Percentiles rank a stretch among this genome's conserved stretches.
phyloP scores from a whole-genome alignment of 192 early-diverging fungal genomes.

The Spinellus fusiger region DNA sequence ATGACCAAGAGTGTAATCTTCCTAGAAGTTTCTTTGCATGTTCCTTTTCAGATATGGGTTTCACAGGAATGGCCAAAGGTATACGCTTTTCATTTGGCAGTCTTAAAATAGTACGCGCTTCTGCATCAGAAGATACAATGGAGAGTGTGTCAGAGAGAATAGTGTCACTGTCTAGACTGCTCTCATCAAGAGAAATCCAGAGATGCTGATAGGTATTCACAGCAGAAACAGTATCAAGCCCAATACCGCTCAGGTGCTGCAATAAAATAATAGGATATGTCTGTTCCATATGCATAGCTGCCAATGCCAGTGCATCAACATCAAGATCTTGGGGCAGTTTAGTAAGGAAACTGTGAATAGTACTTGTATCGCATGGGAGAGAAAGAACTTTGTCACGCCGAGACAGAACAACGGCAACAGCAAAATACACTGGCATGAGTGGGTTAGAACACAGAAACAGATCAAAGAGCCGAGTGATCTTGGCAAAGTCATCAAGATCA shows the following conservation, averaged over 20 bases:
- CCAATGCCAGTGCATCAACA: slow-evolving; percentile 29
- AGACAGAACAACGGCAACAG: slow-evolving; percentile 41
- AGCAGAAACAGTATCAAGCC: slow-evolving; percentile 32
- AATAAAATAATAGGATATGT: slow-evolving; percentile 30
- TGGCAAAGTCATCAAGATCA: slow-evolving; percentile 37
- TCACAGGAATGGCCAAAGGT: too few species aligned
- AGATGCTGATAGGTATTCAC: slow-evolving; percentile 23
- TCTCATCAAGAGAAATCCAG: background rate
- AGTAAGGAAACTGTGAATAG: slow-evolving; percentile 43
- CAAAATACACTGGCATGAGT: slow-evolving; percentile 42
- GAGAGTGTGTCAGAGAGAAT: too few species aligned
- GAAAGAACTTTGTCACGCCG: slow-evolving; percentile 35
- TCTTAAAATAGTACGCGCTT: too few species aligned
- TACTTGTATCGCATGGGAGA: slow-evolving; percentile 37
- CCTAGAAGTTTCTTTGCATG: background rate
- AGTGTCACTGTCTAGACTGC: too few species aligned
- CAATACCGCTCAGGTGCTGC: slow-evolving; percentile 28
- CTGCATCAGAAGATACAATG: too few species aligned
- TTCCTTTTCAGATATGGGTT: too few species aligned
- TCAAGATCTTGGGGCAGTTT: slow-evolving; percentile 45
- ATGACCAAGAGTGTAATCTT: background rate
- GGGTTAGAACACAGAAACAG: slow-evolving; percentile 45
- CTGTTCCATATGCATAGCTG: slow-evolving; percentile 31
- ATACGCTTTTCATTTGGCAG: too few species aligned
- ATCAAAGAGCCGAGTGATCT: slow-evolving; percentile 44